Evolutionary conservation across 345 rosid genomes (phyloP).

Genomic region (Hypericum androsaemum): DNA sequence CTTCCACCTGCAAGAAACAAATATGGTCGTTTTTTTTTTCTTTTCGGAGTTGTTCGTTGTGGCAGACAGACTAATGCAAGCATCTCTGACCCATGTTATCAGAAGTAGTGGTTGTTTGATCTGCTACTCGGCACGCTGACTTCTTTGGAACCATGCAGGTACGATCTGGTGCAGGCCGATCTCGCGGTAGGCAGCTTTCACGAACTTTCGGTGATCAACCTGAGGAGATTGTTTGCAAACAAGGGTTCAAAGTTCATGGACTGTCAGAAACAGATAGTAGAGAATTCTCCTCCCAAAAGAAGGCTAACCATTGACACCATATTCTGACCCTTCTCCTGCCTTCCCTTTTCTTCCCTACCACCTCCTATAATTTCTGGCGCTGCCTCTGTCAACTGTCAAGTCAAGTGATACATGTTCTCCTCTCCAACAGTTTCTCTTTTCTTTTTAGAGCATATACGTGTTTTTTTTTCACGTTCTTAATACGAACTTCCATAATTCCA

Average conservation of each 20-base stretch:
- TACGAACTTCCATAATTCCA: too few relatives aligned
- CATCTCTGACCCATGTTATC: too few relatives aligned
- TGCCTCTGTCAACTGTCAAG: too few relatives aligned
- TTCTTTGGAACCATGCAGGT: constrained; percentile 39
- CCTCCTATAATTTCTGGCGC: too few relatives aligned
- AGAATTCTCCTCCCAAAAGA: constrained; percentile 64
- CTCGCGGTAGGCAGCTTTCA: constrained; percentile 69
- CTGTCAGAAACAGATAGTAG: constrained; percentile 62
- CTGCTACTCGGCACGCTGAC: neutral
- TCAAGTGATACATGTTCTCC: neutral
- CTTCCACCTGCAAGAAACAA: too few relatives aligned
- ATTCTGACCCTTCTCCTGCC: constrained; percentile 30
- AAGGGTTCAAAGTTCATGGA: constrained; percentile 91
- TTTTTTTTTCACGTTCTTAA: too few relatives aligned
- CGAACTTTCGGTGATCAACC: constrained; percentile 88
- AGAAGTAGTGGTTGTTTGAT: too few relatives aligned
- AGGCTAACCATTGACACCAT: constrained; percentile 82
- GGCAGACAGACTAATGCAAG: too few relatives aligned
- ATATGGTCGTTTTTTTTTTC: too few relatives aligned
- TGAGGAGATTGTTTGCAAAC: constrained; percentile 77
- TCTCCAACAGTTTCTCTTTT: too few relatives aligned
- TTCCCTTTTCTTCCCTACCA: neutral
- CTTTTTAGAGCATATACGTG: too few relatives aligned
- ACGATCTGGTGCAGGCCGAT: constrained; percentile 90
- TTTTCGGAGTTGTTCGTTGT: too few relatives aligned